Conservation (phyloP, 2,329 filamentous ascomycete genomes). For the Corniculantispora saksenae region DNA sequence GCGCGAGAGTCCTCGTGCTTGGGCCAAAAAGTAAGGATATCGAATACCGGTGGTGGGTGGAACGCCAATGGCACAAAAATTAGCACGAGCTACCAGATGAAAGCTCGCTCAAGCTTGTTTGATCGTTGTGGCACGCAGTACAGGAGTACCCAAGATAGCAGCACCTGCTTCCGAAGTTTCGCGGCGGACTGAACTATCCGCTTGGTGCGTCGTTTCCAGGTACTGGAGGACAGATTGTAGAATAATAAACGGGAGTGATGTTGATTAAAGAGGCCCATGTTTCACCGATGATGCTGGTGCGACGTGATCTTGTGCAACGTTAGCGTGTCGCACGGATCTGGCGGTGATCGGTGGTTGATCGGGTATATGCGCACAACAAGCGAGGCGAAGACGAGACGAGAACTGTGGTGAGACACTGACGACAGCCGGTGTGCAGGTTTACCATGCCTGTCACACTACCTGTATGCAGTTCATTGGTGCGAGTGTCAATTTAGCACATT, state of each 20-base stretch:
- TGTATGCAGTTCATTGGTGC: background rate
- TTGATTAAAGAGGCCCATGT: background rate
- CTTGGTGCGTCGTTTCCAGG: background rate
- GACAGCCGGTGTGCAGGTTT: background rate
- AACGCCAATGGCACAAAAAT: background rate
- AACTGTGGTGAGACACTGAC: conserved; percentile 1
- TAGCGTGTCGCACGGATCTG: conserved; percentile 10
- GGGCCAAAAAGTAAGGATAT: too few species aligned
- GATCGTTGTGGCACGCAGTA: background rate
- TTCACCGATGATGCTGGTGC: background rate
- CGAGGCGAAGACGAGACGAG: background rate
- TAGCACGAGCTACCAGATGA: background rate
- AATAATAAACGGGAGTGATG: background rate
- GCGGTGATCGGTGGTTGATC: conserved; percentile 9
- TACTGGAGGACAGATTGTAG: background rate
- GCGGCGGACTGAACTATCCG: background rate
- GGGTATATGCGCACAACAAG: background rate
- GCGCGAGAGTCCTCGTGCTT: too few species aligned
- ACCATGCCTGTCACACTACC: background rate
- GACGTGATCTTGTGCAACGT: conserved; percentile 1
- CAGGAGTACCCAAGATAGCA: background rate
- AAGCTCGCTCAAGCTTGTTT: background rate
- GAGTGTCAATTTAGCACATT: background rate
- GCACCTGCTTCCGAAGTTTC: conserved; percentile 4
- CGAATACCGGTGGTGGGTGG: too few species aligned